A percentile compares a stretch with the other conserved stretches of the same genome.
Conservation (phyloP, 1,284 basidiomycete species). For the Ceratobasidium theobromae region DNA sequence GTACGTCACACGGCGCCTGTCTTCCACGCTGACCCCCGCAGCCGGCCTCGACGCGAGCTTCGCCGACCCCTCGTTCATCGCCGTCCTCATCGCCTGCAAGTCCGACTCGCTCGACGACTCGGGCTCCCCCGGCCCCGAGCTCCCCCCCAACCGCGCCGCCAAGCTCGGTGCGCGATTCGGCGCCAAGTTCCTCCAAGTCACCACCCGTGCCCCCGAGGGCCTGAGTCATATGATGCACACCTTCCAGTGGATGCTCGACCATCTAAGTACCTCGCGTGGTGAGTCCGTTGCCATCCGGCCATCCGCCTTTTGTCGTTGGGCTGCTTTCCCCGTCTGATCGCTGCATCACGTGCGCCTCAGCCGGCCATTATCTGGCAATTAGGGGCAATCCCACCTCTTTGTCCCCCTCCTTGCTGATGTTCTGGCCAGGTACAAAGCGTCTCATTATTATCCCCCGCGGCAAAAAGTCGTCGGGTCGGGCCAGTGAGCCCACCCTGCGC, state of each 20-base stretch:
- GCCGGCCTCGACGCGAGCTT: constrained; percentile 44
- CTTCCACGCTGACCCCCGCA: neutral
- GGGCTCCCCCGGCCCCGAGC: neutral
- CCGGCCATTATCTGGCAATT: neutral
- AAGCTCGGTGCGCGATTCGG: neutral
- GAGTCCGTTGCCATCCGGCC: neutral
- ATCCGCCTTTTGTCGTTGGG: neutral
- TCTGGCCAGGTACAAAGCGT: constrained; percentile 26
- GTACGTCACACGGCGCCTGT: constrained; percentile 31
- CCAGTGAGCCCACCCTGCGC: neutral
- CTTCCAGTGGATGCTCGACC: constrained; percentile 19
- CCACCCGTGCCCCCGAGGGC: neutral
- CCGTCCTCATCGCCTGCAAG: constrained; percentile 75
- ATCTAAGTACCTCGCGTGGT: neutral
- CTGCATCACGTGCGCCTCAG: constrained; percentile 5
- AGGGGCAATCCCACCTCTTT: no score
- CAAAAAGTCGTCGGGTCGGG: neutral
- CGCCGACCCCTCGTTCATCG: constrained; percentile 55
- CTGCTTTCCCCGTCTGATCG: constrained; percentile 26
- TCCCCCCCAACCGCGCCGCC: constrained; percentile 1
- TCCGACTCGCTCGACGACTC: constrained; percentile 52
- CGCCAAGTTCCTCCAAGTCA: neutral
- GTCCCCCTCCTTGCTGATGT: constrained; percentile 12
- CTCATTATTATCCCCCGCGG: constrained; percentile 17
- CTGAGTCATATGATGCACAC: constrained; percentile 6